Conservation (phyloP, 768 basidiomycete species). For the Psilocybe azurescens region DNA sequence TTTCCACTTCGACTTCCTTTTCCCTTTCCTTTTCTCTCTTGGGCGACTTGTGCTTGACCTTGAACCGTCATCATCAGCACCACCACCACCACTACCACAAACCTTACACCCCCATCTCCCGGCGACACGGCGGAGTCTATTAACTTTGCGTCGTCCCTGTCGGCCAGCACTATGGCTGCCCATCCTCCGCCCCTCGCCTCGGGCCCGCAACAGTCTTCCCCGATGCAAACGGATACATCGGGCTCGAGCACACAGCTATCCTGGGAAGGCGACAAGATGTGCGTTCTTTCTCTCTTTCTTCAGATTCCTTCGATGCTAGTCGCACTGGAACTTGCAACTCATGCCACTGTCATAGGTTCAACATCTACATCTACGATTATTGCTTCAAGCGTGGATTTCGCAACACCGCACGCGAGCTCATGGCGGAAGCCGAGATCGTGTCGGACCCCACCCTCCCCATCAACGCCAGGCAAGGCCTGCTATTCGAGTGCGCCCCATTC, state of each 20-base stretch:
- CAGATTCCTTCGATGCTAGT: not conserved
- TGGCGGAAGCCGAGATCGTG: conserved; percentile 69
- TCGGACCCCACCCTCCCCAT: conserved; percentile 74
- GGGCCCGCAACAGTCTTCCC: conserved; percentile 19
- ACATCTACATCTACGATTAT: conserved; percentile 89
- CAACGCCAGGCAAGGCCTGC: conserved; percentile 80
- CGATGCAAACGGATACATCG: conserved; percentile 27
- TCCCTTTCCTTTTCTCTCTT: too few species aligned
- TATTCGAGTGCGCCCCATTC: conserved; percentile 70
- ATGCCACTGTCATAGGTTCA: conserved; percentile 60
- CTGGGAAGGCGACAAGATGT: conserved; percentile 92
- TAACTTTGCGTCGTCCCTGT: not conserved
- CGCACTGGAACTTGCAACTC: too few species aligned
- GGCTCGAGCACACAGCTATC: conserved; percentile 41
- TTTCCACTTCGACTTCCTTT: too few species aligned
- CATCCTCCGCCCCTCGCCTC: conserved; percentile 30
- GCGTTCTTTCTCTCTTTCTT: conserved; percentile 28
- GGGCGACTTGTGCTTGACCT: too few species aligned
- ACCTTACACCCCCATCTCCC: too few species aligned
- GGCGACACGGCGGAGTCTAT: too few species aligned
- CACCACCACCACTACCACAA: too few species aligned
- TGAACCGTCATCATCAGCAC: too few species aligned
- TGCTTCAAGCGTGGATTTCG: conserved; percentile 79
- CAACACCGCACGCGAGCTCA: conserved; percentile 73
- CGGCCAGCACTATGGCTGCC: conserved; percentile 5